Evolutionary conservation across 2,329 filamentous ascomycete genomes (phyloP), one percentile per base, ranked within the genome.

Genomic region (Fusarium dlaminii): DNA sequence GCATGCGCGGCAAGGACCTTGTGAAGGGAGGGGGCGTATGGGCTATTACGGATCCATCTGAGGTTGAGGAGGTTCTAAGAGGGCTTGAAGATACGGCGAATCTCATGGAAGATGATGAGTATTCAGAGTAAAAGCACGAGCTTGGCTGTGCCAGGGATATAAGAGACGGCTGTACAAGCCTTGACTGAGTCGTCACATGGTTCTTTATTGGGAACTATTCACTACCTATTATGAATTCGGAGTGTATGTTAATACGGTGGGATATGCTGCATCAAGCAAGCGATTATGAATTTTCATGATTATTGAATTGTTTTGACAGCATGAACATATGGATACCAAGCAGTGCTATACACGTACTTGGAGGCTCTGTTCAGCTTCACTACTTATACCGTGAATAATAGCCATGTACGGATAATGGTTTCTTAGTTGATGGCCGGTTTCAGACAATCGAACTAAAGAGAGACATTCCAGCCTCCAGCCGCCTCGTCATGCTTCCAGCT

Each of bases 1-100:
- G 95, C 15, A 95, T 96, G 90, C 90, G 90, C 56, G 91, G 90
- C 29, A 90, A 92, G 78, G 94, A 96, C 63, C 85, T 89, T 22
- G 90, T 96, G 55, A 97, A 96, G 80, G 95, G 95, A 4, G 95
- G 95, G 55, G 96, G 96, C 5, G 95, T 98, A 1, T 98, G 95
- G 95, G 95, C 93, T 8, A 93, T 98, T 61, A 95, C 91, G 15
- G 92, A 95, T 80, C 94, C 95, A 14, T 88, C 87, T 63, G 92
- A 94, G 81, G 89, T 94, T 52, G 92, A 95, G 71, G 90, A 92
- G 72, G 89, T 92, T 49, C 80, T 94, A 43, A 86, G 83, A 68
- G 90, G 88, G 6, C 79, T 94, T 51, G 90, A 94, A 74, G 88
- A 92, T 80, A 94, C 91, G 15, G 91, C 88, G 46, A 80, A 79